Conservation (phyloP, 225 moss, liverwort and hornwort species). For the Bryum argenteum region DNA sequence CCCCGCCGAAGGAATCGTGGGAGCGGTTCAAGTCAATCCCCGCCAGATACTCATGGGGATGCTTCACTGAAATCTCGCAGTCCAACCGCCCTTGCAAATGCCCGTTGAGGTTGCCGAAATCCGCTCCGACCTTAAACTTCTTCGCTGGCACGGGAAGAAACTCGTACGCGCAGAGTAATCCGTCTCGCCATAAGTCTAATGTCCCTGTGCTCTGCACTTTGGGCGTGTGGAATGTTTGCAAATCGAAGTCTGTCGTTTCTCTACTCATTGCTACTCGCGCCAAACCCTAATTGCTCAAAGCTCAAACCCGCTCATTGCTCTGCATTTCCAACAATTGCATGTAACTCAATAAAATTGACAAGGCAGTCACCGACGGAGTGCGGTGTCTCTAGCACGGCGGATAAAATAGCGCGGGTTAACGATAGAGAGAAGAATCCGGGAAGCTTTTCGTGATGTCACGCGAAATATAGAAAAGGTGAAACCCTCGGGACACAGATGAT, state of each 20-base stretch:
- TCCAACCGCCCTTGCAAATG: conserved; percentile 67
- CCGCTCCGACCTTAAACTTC: conserved; percentile 63
- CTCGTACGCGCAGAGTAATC: conserved; percentile 84
- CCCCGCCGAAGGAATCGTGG: conserved; percentile 30
- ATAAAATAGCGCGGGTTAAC: neutral
- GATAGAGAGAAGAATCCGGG: neutral
- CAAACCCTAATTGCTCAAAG: conserved; percentile 24
- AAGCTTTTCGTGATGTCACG: too few relatives aligned
- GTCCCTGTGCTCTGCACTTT: conserved; percentile 46
- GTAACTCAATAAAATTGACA: neutral
- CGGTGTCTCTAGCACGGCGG: too few relatives aligned
- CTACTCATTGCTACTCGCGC: conserved; percentile 31
- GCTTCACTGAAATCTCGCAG: conserved; percentile 61
- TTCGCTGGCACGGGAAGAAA: conserved; percentile 52
- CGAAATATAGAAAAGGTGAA: neutral
- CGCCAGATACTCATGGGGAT: conserved; percentile 20
- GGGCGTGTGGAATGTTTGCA: conserved; percentile 20
- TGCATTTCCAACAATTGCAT: neutral
- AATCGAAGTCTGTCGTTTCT: conserved; percentile 9
- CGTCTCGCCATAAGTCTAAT: conserved; percentile 82
- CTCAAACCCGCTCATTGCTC: conserved; percentile 13
- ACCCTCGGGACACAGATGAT: conserved; percentile 10
- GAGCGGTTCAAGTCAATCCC: conserved; percentile 27
- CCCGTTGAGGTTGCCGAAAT: conserved; percentile 62
- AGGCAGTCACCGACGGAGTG: neutral